Base-by-base conservation (phyloP, 345 rosid genomes). In the Salix caprea region DNA sequence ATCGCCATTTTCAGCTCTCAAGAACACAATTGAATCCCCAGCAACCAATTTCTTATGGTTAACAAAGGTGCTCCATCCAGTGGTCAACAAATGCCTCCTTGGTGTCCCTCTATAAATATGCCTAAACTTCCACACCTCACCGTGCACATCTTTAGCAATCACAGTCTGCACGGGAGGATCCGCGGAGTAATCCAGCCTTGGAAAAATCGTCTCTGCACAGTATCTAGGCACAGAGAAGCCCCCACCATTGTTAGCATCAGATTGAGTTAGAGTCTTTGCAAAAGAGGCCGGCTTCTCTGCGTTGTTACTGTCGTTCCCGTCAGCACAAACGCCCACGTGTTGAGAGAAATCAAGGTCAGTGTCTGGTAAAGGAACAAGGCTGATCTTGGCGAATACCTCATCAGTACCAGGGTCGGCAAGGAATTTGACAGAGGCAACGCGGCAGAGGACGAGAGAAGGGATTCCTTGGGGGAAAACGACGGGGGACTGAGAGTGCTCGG, bases 201-300 rank as follows among this genome's bases (percentile, higher is more conserved):
- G 79, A 61, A 80, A 80, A 21, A 80, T 76, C 24, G 82, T 96
- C 90, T 96, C 98, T 0, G 99, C 99, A 26, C 99, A 96, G 70
- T 94, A 96, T 23, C 99, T 86, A 0, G 99, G 99, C 46, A 96
- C 99, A 7, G 99, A 96, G 87, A 96, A 96, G 6, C 99, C 99
- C 1, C 99, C 99, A 28, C 99, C 99, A 30, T 96, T 96, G 67
- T 96, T 96, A 69, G 99, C 99, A 78, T 96, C 99, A 13, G 99
- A 96, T 50, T 96, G 99, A 56, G 99, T 96, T 75, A 96, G 75
- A 19, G 98, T 92, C 89, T 96, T 96, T 2, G 99, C 97, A 76
- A 96, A 96, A 5, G 97, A 96, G 30, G 92, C 85, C 18, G 92
- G 86, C 77, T 93, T 91, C 23, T 48, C 82, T 18, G 56, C 19